phyloP scores from a whole-genome alignment of 2,329 filamentous ascomycete genomes.

The Talaromyces funiculosus region DNA sequence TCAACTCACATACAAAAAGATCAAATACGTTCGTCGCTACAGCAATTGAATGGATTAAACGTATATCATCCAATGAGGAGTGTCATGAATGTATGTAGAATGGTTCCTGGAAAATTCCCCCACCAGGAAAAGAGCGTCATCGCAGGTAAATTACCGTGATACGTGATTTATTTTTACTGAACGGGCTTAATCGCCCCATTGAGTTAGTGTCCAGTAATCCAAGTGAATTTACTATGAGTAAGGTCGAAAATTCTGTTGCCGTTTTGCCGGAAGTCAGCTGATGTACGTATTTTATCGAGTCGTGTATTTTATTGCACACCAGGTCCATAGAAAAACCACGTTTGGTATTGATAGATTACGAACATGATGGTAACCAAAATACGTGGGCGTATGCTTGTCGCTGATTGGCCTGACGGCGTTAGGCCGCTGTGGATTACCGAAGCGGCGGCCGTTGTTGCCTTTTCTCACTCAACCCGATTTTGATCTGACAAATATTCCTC shows the following conservation, averaged over 20 bases:
- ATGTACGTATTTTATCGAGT: background rate
- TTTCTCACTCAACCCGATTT: background rate
- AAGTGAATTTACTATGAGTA: too few species aligned
- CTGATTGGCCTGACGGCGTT: background rate
- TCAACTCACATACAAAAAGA: background rate
- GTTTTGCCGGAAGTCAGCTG: background rate
- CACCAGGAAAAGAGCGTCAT: background rate
- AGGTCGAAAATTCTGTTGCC: background rate
- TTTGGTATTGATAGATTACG: background rate
- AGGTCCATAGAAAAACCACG: background rate
- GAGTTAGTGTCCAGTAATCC: background rate
- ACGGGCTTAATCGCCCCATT: background rate
- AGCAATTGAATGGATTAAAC: background rate
- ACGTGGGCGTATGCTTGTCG: background rate
- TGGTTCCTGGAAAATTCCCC: background rate
- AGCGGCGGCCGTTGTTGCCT: background rate
- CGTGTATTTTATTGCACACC: background rate
- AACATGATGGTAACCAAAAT: background rate
- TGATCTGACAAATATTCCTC: background rate
- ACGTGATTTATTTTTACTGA: background rate
- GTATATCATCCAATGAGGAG: background rate
- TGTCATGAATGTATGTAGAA: background rate
- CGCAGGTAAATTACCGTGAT: background rate
- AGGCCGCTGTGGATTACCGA: background rate
- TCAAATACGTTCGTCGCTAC: background rate